phyloP scores from a whole-genome alignment of 2,329 filamentous ascomycete genomes.

The Decorospora gaudefroyi region DNA sequence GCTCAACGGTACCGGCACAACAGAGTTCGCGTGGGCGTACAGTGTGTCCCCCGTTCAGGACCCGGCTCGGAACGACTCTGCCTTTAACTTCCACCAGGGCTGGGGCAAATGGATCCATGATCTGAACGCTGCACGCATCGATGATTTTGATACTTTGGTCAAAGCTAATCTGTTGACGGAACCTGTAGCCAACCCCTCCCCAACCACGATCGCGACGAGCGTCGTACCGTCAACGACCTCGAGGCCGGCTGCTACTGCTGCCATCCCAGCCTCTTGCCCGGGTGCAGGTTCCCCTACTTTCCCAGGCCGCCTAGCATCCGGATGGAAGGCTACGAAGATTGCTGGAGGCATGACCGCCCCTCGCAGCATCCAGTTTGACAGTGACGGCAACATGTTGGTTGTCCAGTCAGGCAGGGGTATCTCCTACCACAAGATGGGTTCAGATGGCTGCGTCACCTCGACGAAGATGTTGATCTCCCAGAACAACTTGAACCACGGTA shows the following conservation, averaged over 20 bases:
- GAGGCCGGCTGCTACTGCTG: slow-evolving; percentile 24
- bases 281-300: slow-evolving; percentile 35
- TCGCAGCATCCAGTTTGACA: slow-evolving; percentile 42
- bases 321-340: slow-evolving; percentile 44
- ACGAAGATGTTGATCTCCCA: slow-evolving; percentile 40
- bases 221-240: slow-evolving; percentile 20
- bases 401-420: slow-evolving; percentile 44
- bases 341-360: slow-evolving; percentile 37
- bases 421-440: slow-evolving; percentile 35
- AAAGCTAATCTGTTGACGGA: slow-evolving; percentile 38
- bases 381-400: slow-evolving; percentile 41
- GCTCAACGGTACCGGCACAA: slow-evolving; percentile 34
- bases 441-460: slow-evolving; percentile 39
- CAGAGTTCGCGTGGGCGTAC: slow-evolving; percentile 42
- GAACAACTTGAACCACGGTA: slow-evolving; percentile 56
- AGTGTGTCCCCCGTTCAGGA: slow-evolving; percentile 34
- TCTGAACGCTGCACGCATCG: slow-evolving; percentile 38
- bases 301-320: slow-evolving; percentile 30
- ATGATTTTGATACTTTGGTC: slow-evolving; percentile 39
- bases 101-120: slow-evolving; percentile 43
- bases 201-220: slow-evolving; percentile 32
- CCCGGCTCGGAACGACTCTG: slow-evolving; percentile 37
- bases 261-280: slow-evolving; percentile 39
- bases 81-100: slow-evolving; percentile 40
- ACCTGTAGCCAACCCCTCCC: slow-evolving; percentile 25